Conservation (phyloP, 2,329 filamentous ascomycete genomes). For the Fusarium nematophilum region DNA sequence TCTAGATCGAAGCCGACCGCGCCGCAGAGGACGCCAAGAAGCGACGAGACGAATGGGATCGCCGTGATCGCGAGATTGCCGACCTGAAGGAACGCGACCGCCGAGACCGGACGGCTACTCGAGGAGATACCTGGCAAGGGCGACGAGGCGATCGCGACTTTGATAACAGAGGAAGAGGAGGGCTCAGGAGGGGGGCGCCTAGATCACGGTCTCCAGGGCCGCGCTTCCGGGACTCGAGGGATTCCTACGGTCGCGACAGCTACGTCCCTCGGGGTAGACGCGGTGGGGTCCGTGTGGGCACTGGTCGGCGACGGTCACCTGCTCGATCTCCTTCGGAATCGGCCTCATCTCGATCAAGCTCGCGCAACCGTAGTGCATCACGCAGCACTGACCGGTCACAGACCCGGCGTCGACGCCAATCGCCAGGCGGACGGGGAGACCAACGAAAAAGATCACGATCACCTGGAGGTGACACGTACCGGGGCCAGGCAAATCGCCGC, state of each 20-base stretch:
- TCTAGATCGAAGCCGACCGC: constrained; percentile 82
- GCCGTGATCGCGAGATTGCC: constrained; percentile 77
- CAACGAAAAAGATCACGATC: constrained; percentile 56
- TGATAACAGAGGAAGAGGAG: constrained; percentile 56
- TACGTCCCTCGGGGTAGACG: constrained; percentile 63
- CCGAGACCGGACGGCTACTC: constrained; percentile 63
- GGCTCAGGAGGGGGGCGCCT: constrained; percentile 56
- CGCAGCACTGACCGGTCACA: constrained; percentile 47
- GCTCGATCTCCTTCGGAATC: constrained; percentile 51
- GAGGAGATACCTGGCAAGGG: constrained; percentile 65
- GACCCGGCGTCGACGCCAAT: constrained; percentile 49
- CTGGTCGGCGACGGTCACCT: constrained; percentile 47
- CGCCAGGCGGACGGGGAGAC: constrained; percentile 47
- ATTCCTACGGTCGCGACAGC: constrained; percentile 61
- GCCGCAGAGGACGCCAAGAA: constrained; percentile 80
- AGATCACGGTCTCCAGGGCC: constrained; percentile 62
- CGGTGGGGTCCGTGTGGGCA: constrained; percentile 54
- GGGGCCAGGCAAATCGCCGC: constrained; percentile 38
- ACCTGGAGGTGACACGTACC: constrained; percentile 45
- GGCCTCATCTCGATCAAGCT: constrained; percentile 47
- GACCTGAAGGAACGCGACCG: constrained; percentile 74
- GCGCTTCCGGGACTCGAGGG: constrained; percentile 56
- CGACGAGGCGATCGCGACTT: constrained; percentile 64
- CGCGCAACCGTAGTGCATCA: constrained; percentile 48
- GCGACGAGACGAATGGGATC: constrained; percentile 76